These are phyloP conservation scores for Dentipellis sp. DNA, from an alignment of 768 basidiomycete species.

Conservation along the genomic window DNA sequence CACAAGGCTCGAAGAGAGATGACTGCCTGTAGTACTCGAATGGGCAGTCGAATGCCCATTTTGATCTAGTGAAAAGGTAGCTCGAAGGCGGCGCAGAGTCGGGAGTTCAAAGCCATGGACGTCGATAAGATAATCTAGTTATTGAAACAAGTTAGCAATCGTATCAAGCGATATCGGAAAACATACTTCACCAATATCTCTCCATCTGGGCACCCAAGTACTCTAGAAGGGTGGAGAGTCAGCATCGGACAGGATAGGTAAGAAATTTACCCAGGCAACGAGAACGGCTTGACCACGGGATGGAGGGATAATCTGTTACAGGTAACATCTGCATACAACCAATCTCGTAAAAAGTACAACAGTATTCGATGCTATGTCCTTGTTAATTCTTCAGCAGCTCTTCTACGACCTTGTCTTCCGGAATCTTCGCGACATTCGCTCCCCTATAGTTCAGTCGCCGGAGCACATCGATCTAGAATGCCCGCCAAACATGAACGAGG, in stretches of 20 bases:
- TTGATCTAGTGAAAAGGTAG: no score
- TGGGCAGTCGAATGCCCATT: no score
- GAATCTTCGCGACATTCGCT: slow-evolving; percentile 67
- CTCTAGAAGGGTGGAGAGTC: neutral
- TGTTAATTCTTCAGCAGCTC: slow-evolving; percentile 59
- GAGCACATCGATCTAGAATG: slow-evolving; percentile 72
- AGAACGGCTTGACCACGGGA: neutral
- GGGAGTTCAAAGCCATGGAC: no score
- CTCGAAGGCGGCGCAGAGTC: no score
- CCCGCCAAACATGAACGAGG: neutral
- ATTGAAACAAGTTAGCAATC: no score
- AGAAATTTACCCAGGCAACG: neutral
- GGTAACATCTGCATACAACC: neutral
- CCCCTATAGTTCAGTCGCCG: slow-evolving; percentile 84
- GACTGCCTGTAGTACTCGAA: no score
- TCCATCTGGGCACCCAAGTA: neutral
- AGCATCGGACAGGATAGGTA: neutral
- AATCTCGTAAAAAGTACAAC: neutral
- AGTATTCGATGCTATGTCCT: neutral
- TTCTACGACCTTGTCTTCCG: slow-evolving; percentile 79
- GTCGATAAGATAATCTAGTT: no score
- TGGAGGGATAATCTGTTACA: neutral
- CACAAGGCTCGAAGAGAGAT: no score
- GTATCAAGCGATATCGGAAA: neutral
- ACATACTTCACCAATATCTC: neutral